Evolutionary conservation across 192 early-diverging fungal genomes (phyloP).

Genomic region (Coemansia pectinata): DNA sequence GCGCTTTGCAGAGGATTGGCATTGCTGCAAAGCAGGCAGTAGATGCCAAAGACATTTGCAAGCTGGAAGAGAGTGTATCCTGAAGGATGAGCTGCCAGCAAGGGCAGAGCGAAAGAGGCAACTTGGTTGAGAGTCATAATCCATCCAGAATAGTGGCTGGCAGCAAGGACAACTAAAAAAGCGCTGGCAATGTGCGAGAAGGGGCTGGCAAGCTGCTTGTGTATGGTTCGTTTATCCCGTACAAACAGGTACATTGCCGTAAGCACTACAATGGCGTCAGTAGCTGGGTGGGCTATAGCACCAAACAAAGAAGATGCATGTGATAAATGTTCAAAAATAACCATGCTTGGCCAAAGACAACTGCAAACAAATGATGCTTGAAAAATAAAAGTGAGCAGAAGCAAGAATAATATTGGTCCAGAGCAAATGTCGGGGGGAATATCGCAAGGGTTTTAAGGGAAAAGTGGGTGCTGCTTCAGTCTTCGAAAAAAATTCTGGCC

Average conservation of each 20-base stretch:
- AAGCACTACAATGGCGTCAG: neutral
- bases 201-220: neutral
- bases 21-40: constrained; percentile 2
- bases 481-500: neutral
- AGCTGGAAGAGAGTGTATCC: constrained; percentile 14
- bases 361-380: neutral
- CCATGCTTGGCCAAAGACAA: neutral
- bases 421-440: neutral
- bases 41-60: constrained; percentile 11
- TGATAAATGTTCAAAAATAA: neutral
- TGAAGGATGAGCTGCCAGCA: neutral
- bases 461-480: neutral
- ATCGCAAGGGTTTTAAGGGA: neutral
- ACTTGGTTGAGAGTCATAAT: neutral
- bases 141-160: constrained; percentile 6
- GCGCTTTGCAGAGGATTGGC: neutral
- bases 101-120: constrained; percentile 2
- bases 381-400: neutral
- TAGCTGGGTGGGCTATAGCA: neutral
- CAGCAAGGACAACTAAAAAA: constrained; percentile 7
- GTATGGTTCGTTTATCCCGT: neutral
- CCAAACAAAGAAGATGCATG: neutral
- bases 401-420: neutral
- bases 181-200: neutral
- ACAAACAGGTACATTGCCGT: neutral